Evolutionary conservation across 768 basidiomycete genomes (phyloP).

Genomic region (Neoboletus brunneissimus): DNA sequence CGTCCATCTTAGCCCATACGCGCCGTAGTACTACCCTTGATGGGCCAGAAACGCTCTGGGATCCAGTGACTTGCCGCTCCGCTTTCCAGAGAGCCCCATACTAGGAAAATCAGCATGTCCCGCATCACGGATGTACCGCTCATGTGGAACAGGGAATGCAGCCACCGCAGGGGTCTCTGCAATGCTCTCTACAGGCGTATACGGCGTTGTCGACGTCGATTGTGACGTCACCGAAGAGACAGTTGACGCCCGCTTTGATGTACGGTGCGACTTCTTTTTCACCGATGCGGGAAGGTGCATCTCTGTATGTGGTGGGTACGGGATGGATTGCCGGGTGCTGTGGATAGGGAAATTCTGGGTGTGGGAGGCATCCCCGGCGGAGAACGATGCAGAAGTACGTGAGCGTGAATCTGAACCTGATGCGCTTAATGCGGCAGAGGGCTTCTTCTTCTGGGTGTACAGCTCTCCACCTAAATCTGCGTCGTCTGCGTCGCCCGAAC

Average conservation of each 20-base stretch:
- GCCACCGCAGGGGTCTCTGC: slow-evolving; percentile 26
- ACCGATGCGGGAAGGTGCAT: slow-evolving; percentile 25
- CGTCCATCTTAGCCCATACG: not conserved
- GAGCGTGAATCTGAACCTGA: slow-evolving; percentile 58
- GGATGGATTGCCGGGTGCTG: slow-evolving; percentile 23
- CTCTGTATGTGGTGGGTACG: slow-evolving; percentile 28
- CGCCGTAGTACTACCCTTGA: slow-evolving; percentile 2
- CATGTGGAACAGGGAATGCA: slow-evolving; percentile 27
- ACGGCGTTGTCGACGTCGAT: slow-evolving; percentile 45
- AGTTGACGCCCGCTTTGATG: slow-evolving; percentile 33
- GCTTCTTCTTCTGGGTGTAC: slow-evolving; percentile 42
- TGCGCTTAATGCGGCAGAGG: slow-evolving; percentile 34
- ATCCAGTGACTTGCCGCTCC: slow-evolving; percentile 35
- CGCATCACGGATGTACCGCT: slow-evolving; percentile 32
- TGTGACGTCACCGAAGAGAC: slow-evolving; percentile 44
- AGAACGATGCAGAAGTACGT: slow-evolving; percentile 53
- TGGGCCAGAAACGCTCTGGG: slow-evolving; percentile 41
- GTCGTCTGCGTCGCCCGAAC: slow-evolving; percentile 41
- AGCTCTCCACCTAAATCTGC: slow-evolving; percentile 61
- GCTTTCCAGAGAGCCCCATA: slow-evolving; percentile 34
- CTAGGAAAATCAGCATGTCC: slow-evolving; percentile 36
- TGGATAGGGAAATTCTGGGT: slow-evolving; percentile 26
- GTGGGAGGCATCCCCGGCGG: slow-evolving; percentile 23
- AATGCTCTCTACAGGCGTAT: slow-evolving; percentile 34
- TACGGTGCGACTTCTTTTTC: slow-evolving; percentile 19